Base-by-base conservation (phyloP, 78 protist genomes). In the Dictyostelium purpureum region DNA sequence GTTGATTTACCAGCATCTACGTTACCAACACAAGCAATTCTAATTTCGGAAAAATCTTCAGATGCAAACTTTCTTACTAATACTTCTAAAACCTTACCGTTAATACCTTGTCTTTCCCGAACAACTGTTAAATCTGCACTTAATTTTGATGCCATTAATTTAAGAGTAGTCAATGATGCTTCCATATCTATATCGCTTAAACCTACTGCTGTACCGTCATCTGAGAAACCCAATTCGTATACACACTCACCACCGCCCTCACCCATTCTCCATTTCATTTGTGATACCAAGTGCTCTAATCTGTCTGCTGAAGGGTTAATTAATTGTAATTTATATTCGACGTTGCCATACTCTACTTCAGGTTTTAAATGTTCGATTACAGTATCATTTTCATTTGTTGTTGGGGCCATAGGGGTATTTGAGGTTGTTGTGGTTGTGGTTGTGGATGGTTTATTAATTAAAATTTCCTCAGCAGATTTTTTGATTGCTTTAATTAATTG, bases 161-260 rank as follows among this genome's bases (percentile, higher is more conserved):
- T 49, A 1, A 93, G 47, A 5, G 96, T 93, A 9, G 19, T 74
- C 66, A 93, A 28, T 12, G 67, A 35, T 45, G 77, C 78, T 24
- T 45, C 31, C 51, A 93, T 38, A 40, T 93, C 93, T 4, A 52
- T 80, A 21, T 93, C 88, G 12, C 70, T 16, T 11, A 93, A 43
- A 26, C 96, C 96, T 54, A 75, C 63, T 0, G 96, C 94, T 6
- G 77, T 77, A 40, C 98, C 98, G 63, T 96, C 94, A 77, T 97
- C 97, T 10, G 65, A 93, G 0, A 97, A 97, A 40, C 98, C 98
- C 35, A 97, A 88, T 37, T 96, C 98, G 79, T 97, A 97, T 42
- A 97, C 42, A 40, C 97, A 97, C 81, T 97, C 98, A 14, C 98
- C 98, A 18, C 21, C 26, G 10, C 92, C 95, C 28, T 94, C 96